These are phyloP conservation scores for Aspergillus sparsus DNA, from an alignment of 495 filamentous ascomycete genomes.

Conservation along the genomic window DNA sequence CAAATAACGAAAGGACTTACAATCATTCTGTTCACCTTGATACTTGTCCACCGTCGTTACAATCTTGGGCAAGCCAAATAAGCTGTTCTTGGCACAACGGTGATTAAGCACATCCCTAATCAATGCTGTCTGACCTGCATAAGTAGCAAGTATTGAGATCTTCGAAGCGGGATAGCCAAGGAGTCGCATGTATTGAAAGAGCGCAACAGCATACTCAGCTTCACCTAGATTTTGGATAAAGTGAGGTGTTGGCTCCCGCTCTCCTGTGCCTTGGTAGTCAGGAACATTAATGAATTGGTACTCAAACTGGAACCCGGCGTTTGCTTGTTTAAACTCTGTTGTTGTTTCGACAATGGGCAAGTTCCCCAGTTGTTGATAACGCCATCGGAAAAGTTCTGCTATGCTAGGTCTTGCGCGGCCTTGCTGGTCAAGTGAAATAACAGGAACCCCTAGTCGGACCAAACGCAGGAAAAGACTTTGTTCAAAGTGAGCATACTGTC, in stretches of 20 bases:
- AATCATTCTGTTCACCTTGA: constrained; percentile 99
- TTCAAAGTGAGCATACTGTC: constrained; percentile 92
- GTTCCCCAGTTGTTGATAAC: constrained; percentile 79
- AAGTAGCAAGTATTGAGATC: constrained; percentile 89
- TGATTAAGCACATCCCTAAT: constrained; percentile 88
- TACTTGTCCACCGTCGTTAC: constrained; percentile 98
- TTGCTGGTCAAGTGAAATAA: constrained; percentile 88
- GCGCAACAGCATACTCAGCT: constrained; percentile 92
- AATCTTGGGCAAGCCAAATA: constrained; percentile 89
- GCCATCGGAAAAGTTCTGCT: constrained; percentile 89
- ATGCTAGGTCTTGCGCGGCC: constrained; percentile 85
- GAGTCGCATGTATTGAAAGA: constrained; percentile 97
- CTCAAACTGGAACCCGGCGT: constrained; percentile 89
- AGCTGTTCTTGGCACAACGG: constrained; percentile 73
- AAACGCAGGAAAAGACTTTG: constrained; percentile 93
- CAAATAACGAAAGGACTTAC: constrained; percentile 53
- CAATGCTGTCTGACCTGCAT: constrained; percentile 90
- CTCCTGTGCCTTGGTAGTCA: constrained; percentile 89
- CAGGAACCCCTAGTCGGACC: constrained; percentile 84
- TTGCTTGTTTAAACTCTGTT: constrained; percentile 76
- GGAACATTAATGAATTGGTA: constrained; percentile 97
- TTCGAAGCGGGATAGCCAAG: constrained; percentile 91
- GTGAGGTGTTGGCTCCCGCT: constrained; percentile 89
- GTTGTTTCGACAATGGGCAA: constrained; percentile 68
- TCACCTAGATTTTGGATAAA: constrained; percentile 98